These are phyloP conservation scores for Paecilomyces variotii DNA, from an alignment of 2,329 filamentous ascomycete genomes.

Conservation along the genomic window DNA sequence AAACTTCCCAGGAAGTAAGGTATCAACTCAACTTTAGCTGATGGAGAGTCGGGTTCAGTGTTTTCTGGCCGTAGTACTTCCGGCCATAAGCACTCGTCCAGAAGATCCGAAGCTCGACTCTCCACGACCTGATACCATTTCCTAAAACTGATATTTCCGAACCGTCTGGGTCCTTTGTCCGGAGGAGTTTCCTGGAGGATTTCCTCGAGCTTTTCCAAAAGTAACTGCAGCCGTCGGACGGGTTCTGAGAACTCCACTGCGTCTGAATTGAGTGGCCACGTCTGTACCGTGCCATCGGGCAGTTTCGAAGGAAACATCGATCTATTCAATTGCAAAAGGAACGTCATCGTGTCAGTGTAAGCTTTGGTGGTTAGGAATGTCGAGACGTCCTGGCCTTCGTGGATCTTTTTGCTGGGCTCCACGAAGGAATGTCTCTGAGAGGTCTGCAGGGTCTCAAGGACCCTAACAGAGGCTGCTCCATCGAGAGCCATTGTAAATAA, in stretches of 20 bases:
- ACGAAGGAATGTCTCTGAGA: constrained; percentile 50
- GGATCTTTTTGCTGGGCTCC: constrained; percentile 69
- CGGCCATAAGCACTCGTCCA: constrained; percentile 49
- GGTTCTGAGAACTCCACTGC: constrained; percentile 45
- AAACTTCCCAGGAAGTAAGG: constrained; percentile 79
- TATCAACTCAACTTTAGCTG: constrained; percentile 59
- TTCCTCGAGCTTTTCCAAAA: constrained; percentile 57
- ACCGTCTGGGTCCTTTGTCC: constrained; percentile 75
- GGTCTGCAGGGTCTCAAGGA: constrained; percentile 42
- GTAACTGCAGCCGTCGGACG: constrained; percentile 55
- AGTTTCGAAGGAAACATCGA: constrained; percentile 66
- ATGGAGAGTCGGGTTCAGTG: constrained; percentile 25
- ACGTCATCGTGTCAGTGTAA: constrained; percentile 79
- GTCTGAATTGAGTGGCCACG: constrained; percentile 41
- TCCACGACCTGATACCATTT: constrained; percentile 70
- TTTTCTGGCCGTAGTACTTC: constrained; percentile 34
- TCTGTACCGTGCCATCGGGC: constrained; percentile 32
- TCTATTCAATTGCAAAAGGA: constrained; percentile 82
- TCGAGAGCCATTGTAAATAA: constrained; percentile 14
- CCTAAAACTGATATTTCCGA: constrained; percentile 86
- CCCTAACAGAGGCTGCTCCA: constrained; percentile 15
- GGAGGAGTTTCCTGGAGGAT: constrained; percentile 75
- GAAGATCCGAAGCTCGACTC: constrained; percentile 47
- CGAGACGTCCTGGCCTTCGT: constrained; percentile 73
- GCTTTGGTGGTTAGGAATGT: constrained; percentile 73